Percentiles rank a stretch among this genome's conserved stretches.
phyloP scores from a whole-genome alignment of 2,329 filamentous ascomycete genomes.

The Ophiostoma populinum region DNA sequence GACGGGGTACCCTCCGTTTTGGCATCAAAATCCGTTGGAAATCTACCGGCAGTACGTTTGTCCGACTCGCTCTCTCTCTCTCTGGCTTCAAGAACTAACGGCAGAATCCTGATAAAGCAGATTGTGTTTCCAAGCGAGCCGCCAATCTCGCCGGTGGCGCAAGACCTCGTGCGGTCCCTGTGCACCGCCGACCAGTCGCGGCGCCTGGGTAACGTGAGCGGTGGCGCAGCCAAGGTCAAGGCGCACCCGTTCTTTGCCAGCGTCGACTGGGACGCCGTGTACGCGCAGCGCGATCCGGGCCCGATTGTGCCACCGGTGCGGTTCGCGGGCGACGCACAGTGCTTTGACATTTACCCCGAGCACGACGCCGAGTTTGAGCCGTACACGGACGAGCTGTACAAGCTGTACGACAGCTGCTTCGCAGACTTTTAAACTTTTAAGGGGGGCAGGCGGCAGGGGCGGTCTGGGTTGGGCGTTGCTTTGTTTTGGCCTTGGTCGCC shows the following conservation, averaged over 20 bases:
- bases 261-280: slow-evolving; percentile 58
- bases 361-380: slow-evolving; percentile 46
- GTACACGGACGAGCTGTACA: slow-evolving; percentile 52
- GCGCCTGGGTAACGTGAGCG: slow-evolving; percentile 61
- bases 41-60: slow-evolving; percentile 58
- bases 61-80: background rate
- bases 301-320: slow-evolving; percentile 62
- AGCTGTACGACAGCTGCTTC: slow-evolving; percentile 55
- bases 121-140: slow-evolving; percentile 56
- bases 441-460: background rate
- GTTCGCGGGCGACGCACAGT: slow-evolving; percentile 57
- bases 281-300: slow-evolving; percentile 43
- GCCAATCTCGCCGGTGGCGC: slow-evolving; percentile 46
- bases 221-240: slow-evolving; percentile 56
- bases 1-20: slow-evolving; percentile 72
- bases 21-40: slow-evolving; percentile 73
- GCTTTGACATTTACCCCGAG: slow-evolving; percentile 71
- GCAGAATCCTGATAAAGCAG: slow-evolving; percentile 61
- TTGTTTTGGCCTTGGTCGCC: background rate
- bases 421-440: slow-evolving; percentile 41
- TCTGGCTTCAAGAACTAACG: background rate
- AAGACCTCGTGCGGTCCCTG: slow-evolving; percentile 58
- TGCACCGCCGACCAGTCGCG: slow-evolving; percentile 67
- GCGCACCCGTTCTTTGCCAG: slow-evolving; percentile 57
- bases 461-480: too few species aligned